Percentiles rank a stretch among this genome's conserved stretches.
phyloP scores from a whole-genome alignment of 1,284 basidiomycete species.

The Tausonia pullulans region DNA sequence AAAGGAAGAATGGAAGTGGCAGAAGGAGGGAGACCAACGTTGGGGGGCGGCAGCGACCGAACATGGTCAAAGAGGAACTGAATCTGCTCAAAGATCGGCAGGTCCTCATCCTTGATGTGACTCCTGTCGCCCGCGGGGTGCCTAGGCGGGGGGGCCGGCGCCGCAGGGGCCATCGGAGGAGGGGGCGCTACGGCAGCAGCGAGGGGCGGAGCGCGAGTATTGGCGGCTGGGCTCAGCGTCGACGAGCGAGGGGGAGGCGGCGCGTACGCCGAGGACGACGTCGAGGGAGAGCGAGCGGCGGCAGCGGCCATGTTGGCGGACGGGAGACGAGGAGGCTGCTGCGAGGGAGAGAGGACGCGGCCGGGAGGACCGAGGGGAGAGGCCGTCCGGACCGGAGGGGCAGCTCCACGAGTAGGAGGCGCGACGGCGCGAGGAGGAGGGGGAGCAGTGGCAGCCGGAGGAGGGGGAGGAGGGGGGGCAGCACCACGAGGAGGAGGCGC shows the following conservation, averaged over 20 bases:
- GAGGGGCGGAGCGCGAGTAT: neutral
- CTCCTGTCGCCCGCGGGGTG: constrained; percentile 69
- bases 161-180: constrained; percentile 22
- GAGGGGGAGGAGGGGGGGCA: constrained; percentile 24
- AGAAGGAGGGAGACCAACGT: constrained; percentile 2
- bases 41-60: constrained; percentile 16
- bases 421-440: constrained; percentile 25
- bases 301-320: constrained; percentile 35
- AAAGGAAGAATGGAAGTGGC: neutral
- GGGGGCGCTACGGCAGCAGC: constrained; percentile 22
- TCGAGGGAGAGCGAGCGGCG: constrained; percentile 19
- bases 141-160: constrained; percentile 22
- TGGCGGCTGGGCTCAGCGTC: too few relatives aligned
- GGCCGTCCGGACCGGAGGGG: constrained; percentile 32
- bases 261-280: constrained; percentile 6
- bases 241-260: constrained; percentile 4
- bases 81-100: constrained; percentile 49
- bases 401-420: constrained; percentile 32
- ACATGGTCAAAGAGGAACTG: constrained; percentile 18
- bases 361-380: constrained; percentile 24
- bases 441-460: constrained; percentile 20
- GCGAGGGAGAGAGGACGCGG: constrained; percentile 27
- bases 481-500: constrained; percentile 30
- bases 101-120: constrained; percentile 67
- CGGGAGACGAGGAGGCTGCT: constrained; percentile 31